Evolutionary conservation across 805 yeast species (phyloP).

Genomic region (Saturnispora sekii): DNA sequence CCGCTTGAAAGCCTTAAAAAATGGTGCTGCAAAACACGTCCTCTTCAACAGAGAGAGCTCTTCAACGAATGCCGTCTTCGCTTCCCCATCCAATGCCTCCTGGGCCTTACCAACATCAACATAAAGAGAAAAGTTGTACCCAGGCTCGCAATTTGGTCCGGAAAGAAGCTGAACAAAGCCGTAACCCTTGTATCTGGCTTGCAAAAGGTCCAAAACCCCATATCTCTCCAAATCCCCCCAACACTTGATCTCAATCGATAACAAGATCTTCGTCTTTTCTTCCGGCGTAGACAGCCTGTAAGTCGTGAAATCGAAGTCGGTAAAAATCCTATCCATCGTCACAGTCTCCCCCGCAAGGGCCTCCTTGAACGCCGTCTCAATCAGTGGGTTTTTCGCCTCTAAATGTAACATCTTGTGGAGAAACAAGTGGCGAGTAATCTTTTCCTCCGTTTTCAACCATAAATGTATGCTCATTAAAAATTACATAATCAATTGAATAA

Average conservation of each 20-base stretch:
- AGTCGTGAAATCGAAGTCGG: conserved; percentile 94
- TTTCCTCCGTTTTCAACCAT: background rate
- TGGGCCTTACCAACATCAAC: conserved; percentile 38
- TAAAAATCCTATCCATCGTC: conserved; percentile 73
- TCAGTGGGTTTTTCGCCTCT: conserved; percentile 72
- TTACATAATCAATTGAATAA: background rate
- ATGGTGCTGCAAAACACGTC: conserved; percentile 86
- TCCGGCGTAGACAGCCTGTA: conserved; percentile 89
- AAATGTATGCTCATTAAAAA: background rate
- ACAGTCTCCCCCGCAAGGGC: conserved; percentile 41
- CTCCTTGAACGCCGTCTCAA: conserved; percentile 72
- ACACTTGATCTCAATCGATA: conserved; percentile 68
- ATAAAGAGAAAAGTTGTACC: conserved; percentile 71
- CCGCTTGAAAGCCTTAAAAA: conserved; percentile 72
- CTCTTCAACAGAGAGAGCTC: conserved; percentile 73
- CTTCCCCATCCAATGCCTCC: conserved; percentile 32
- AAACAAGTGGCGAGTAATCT: background rate
- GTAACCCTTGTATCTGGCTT: conserved; percentile 38
- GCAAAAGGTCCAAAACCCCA: conserved; percentile 49
- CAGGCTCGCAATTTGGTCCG: conserved; percentile 47
- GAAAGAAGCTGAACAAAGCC: conserved; percentile 28
- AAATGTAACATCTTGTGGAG: conserved; percentile 59
- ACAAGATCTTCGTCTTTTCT: conserved; percentile 50
- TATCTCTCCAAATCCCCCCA: conserved; percentile 64
- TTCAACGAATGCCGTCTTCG: conserved; percentile 41